Base-by-base conservation (phyloP, 2,329 filamentous ascomycete genomes). In the Talaromyces piceae region DNA sequence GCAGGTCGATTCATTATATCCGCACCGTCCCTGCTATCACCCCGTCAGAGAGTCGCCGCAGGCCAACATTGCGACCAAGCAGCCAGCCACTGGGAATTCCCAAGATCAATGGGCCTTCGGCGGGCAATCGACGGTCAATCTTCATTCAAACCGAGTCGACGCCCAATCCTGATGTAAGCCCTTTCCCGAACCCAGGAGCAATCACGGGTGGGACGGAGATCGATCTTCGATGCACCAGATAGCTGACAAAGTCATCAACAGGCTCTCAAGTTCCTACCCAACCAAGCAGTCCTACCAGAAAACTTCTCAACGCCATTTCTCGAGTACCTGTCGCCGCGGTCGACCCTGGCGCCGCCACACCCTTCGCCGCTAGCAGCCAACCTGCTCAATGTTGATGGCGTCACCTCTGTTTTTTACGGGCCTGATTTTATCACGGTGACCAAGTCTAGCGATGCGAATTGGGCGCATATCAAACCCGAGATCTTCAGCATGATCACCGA, bases 111-210 rank as follows among this genome's bases (percentile, higher is more conserved):
- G 63, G 67, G 2, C 59, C 69, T 20, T 67, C 64, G n/a, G 63
- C 68, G 22, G 66, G 63, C 22, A 68, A 70, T 52, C 71, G 68
- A 54, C 84, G 91, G 57, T 90, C 83, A 22, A 95, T 98, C 70
- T 98, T 97, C 76, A 98, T 98, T 65, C 93, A 98, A 73, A 97
- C 91, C 4, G 91, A 97, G 66, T 81, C 80, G 58, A 98, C 93
- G 1, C 93, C 93, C 23, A 98, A 98, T 71, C 78, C 83, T n/a
- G 90, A 97, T 74, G 91, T 81, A 65, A 61, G 72, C n/a, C n/a
- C n/a, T n/a, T n/a, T n/a, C n/a, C n/a, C n/a, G n/a, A n/a, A n/a
- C n/a, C n/a, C n/a, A n/a, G n/a, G n/a, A n/a, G n/a, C n/a, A n/a
- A n/a, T n/a, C n/a, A n/a, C n/a, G n/a, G n/a, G n/a, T n/a, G n/a